Base-by-base conservation (phyloP, 2,329 filamentous ascomycete species). In the Apiospora marii region DNA sequence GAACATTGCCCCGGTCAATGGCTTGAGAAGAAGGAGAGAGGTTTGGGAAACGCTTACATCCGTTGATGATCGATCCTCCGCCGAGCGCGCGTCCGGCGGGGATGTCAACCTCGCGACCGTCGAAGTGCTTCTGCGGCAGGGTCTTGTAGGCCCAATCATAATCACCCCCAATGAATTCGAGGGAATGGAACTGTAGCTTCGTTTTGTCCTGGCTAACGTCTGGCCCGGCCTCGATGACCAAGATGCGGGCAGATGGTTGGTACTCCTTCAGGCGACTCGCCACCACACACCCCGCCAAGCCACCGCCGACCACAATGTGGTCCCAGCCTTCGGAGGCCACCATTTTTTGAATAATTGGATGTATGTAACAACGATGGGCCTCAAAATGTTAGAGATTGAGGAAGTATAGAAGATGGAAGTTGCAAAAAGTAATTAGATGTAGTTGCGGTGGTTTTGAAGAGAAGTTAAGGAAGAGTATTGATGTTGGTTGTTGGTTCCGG, bases 221-320 rank as follows among this genome's bases (percentile, higher is more conserved):
- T 13, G 75, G 75, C 1, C 81, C 81, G 12, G 80, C 81, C 74
- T 83, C 81, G 48, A 83, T 73, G 10, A 83, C 73, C 49, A 82
- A 76, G 19, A 83, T 80, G 2, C 77, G 74, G 16, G 74, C 71
- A 3, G 67, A 44, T 6, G 41, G 19, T 13, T 76, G 48, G 12
- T 61, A 69, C 30, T 76, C 41, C 37, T 41, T 37, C 6, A 76
- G 68, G 30, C 75, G 72, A 67, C 74, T 72, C 10, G 75, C 74
- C 4, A 76, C 70, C 1, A 72, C 72, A 34, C 75, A 71, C 30
- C 75, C 75, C 30, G 74, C 71, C n/a, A 73, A 68, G 14, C 74
- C 75, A 7, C 74, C 74, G 24, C 75, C 75, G 13, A 70, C 75
- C 22, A 76, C 46, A 24, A 76, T 73, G 68, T 74, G 75, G 70